Conservation (phyloP, 2,329 filamentous ascomycete genomes). For the Penicillium verrucosum region DNA sequence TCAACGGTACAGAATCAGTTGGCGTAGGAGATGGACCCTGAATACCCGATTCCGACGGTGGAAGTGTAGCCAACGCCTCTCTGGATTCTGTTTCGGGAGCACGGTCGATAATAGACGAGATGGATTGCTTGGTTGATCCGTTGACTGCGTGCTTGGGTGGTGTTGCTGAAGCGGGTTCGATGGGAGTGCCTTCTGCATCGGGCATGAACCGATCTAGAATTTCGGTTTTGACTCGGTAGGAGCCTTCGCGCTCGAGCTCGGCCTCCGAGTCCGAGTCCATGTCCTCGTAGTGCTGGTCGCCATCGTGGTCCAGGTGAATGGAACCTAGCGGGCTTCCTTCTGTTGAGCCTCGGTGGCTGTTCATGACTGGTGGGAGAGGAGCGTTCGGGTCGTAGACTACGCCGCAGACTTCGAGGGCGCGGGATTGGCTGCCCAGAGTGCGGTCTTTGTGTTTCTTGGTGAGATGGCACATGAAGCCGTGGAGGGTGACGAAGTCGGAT, state of each 20-base stretch:
- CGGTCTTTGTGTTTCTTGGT: slow-evolving; percentile 44
- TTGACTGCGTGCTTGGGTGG: slow-evolving; percentile 20
- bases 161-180: slow-evolving; percentile 11
- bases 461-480: slow-evolving; percentile 44
- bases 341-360: slow-evolving; percentile 33
- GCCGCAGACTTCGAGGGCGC: slow-evolving; percentile 40
- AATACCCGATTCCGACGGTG: slow-evolving; percentile 22
- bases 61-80: slow-evolving; percentile 21
- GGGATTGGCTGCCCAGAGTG: slow-evolving; percentile 40
- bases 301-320: slow-evolving; percentile 29
- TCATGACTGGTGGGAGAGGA: slow-evolving; percentile 34
- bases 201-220: slow-evolving; percentile 23
- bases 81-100: slow-evolving; percentile 27
- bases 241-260: slow-evolving; percentile 24
- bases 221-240: slow-evolving; percentile 32
- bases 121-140: slow-evolving; percentile 38
- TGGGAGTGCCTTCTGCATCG: slow-evolving; percentile 11
- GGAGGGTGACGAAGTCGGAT: slow-evolving; percentile 41
- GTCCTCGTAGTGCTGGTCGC: slow-evolving; percentile 31
- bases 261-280: slow-evolving; percentile 30
- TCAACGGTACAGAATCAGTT: slow-evolving; percentile 18
- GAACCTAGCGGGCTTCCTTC: slow-evolving; percentile 36
- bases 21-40: slow-evolving; percentile 15
- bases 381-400: slow-evolving; percentile 39
- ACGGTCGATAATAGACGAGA: slow-evolving; percentile 41